A percentile compares a stretch with the other conserved stretches of the same genome.
These are phyloP conservation scores for Paramecium caudatum DNA, from an alignment of 73 alveolate genomes.

Conservation along the genomic window DNA sequence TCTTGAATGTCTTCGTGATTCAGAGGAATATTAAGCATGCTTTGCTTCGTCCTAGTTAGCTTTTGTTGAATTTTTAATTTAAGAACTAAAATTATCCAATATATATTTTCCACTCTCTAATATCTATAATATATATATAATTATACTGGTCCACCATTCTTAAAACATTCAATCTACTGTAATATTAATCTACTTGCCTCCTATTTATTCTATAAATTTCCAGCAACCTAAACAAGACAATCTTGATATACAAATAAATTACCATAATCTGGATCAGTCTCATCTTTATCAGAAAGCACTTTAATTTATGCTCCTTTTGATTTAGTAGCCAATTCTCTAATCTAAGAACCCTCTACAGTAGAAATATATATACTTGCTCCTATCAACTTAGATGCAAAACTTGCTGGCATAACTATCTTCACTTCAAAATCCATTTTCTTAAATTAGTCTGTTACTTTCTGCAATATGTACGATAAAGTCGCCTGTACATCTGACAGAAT, in stretches of 20 bases:
- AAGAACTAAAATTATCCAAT: constrained; percentile 39
- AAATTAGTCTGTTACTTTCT: background rate
- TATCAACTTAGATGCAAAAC: constrained; percentile 48
- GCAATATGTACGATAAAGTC: background rate
- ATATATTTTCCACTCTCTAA: constrained; percentile 68
- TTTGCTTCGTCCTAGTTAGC: too few species aligned
- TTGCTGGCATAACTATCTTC: constrained; percentile 54
- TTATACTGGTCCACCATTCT: constrained; percentile 75
- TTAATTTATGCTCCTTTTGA: constrained; percentile 74
- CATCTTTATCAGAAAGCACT: constrained; percentile 69
- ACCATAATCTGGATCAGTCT: constrained; percentile 65
- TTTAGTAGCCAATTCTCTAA: constrained; percentile 72
- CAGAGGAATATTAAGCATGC: background rate
- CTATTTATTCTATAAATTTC: constrained; percentile 32
- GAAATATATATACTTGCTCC: constrained; percentile 51
- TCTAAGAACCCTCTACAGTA: constrained; percentile 58
- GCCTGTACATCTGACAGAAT: background rate
- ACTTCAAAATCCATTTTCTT: background rate
- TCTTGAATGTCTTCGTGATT: background rate
- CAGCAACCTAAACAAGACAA: constrained; percentile 68
- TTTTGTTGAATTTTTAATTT: constrained; percentile 31
- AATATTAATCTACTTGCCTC: constrained; percentile 72
- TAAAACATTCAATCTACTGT: constrained; percentile 66
- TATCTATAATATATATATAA: constrained; percentile 16
- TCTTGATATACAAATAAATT: background rate